Base-by-base conservation (phyloP, 371 early-diverging fungal species). In the Rhizopus delemar region DNA sequence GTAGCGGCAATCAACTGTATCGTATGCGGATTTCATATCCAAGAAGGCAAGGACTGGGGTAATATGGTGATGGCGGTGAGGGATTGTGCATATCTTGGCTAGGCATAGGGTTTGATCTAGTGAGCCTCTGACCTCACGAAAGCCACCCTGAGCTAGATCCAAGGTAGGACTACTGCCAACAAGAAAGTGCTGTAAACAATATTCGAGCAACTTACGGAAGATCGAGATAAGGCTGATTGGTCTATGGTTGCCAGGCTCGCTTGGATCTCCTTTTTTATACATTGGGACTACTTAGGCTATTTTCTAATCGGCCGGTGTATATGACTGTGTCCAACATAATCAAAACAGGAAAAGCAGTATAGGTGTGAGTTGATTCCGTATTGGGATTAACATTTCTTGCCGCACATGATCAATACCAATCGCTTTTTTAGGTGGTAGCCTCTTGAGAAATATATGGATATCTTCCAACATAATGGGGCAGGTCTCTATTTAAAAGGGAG, bases 101-200 rank as follows among this genome's bases (percentile, higher is more conserved):
- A 71, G 53, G 38, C 57, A 54, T 3, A 63, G 59, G 0, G 65
- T 62, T 55, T 66, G 64, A 35, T 53, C 60, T 3, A 70, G 53
- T 2, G 60, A 33, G 15, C 63, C 46, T 7, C 60, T 52, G 7
- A 41, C 35, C 5, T 45, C 12, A 3, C 68, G 63, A 38, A 74
- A 74, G 1, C 70, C 70, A 15, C 70, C 74, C 59, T 74, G 66
- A 8, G 65, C 70, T 8, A 66, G 16, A 22, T 65, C 65, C 1
- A 22, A 22, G 22, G 22, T 22, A 0, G 22, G 22, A 22, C 22
- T 22, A 22, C 2, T 0, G 22, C 2, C 22, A 22, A 22, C 22
- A 22, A 22, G 22, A 22, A 22, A 22, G 22, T 22, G 22, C 22
- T 22, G 2, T 22, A 22, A 22, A 2, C 22, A 22, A 22, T 22